Conservation (phyloP, 2,329 filamentous ascomycete genomes). For the Daldinia sp. region DNA sequence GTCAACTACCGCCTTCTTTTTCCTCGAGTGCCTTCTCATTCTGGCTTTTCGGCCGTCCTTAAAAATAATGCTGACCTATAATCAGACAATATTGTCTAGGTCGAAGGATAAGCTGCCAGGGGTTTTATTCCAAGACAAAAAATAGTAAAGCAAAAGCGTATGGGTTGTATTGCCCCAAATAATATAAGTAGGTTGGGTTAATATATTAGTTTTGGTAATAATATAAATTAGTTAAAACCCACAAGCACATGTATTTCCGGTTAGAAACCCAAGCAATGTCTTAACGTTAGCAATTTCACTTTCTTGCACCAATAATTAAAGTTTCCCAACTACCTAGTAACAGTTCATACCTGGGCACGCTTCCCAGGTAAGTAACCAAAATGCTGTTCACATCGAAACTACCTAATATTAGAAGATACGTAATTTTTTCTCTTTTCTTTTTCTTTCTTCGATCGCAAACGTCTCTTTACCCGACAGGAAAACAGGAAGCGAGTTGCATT, state of each 20-base stretch:
- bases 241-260: too few relatives aligned
- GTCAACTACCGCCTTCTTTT: constrained; percentile 37
- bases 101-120: background rate
- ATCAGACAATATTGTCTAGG: background rate
- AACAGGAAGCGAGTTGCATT: too few relatives aligned
- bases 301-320: background rate
- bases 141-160: background rate
- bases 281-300: background rate
- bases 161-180: too few relatives aligned
- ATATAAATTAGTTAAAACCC: too few relatives aligned
- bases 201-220: too few relatives aligned
- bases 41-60: background rate
- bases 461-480: too few relatives aligned
- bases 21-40: constrained; percentile 29
- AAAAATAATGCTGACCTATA: background rate
- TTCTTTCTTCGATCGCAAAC: too few relatives aligned
- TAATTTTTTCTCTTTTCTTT: too few relatives aligned
- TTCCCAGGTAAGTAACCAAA: background rate
- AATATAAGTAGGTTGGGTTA: too few relatives aligned
- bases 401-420: background rate
- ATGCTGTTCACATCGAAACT: background rate
- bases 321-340: background rate
- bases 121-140: background rate
- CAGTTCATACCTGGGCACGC: background rate
- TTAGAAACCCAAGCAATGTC: too few relatives aligned